Percentiles rank a stretch among this genome's conserved stretches.
phyloP scores from a whole-genome alignment of 2,329 filamentous ascomycete genomes.

The Tolypocladium amazonense region DNA sequence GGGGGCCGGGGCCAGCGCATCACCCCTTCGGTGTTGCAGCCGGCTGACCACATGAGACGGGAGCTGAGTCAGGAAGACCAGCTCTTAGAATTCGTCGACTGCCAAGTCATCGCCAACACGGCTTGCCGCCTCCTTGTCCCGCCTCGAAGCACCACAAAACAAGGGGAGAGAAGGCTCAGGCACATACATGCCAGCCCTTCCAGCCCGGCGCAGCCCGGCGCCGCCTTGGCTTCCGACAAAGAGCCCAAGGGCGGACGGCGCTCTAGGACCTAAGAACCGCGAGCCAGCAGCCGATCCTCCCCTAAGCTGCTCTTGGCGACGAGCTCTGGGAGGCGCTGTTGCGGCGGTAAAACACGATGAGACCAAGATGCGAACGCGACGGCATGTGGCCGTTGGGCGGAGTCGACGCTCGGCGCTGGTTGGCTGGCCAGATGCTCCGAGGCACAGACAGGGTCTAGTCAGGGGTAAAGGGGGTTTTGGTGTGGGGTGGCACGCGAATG shows the following conservation, averaged over 20 bases:
- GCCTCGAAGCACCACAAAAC: too few species aligned
- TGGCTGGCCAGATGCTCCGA: conserved; percentile 3
- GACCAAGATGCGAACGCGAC: background rate
- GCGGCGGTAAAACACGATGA: background rate
- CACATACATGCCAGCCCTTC: background rate
- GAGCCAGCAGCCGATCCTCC: conserved; percentile 2
- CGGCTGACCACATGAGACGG: background rate
- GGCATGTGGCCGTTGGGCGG: conserved; percentile 7
- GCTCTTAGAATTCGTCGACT: background rate
- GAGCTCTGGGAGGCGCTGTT: background rate
- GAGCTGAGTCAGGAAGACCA: background rate
- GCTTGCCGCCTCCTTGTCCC: background rate
- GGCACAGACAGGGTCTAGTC: conserved; percentile 7
- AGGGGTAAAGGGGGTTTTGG: conserved; percentile 7
- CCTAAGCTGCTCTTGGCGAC: conserved; percentile 4
- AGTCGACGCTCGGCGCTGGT: conserved; percentile 4
- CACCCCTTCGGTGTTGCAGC: background rate
- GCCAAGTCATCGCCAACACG: background rate
- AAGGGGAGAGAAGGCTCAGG: background rate
- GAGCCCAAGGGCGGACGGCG: background rate
- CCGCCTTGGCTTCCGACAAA: background rate
- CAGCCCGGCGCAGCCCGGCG: too few species aligned
- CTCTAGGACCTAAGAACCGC: background rate
- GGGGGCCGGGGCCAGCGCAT: background rate
- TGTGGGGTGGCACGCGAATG: conserved; percentile 1